Base-by-base conservation (phyloP, 2,329 filamentous ascomycete genomes). In the Pleoardoris graminearum region DNA sequence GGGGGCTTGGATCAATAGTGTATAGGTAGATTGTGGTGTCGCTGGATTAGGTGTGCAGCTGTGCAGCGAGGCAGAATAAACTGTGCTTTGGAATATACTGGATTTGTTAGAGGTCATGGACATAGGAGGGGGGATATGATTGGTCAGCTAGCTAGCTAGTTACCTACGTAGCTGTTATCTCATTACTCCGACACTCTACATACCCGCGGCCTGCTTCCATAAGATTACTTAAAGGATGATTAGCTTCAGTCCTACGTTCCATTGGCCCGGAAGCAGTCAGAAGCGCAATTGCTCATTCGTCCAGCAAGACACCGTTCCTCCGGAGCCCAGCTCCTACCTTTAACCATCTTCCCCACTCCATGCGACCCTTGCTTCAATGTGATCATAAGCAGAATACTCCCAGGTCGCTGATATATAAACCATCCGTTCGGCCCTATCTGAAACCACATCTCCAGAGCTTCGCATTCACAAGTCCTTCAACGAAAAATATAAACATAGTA, bases 401-500 rank as follows among this genome's bases (percentile, higher is more conserved):
- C 39, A 43, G 39, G 39, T 43, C 39, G 39, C 39, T 43, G 39
- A 43, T 43, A 43, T 43, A 43, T 43, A 43, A 43, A 27, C 39
- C 39, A 43, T 25, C 23, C 22, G 22, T 25, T 43, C 22, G 22
- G 39, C 19, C 39, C 39, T 27, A 43, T 43, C 8, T 27, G 27
- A 27, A 43, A 43, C 39, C 39, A 43, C 39, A 43, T 43, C 39
- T 43, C 19, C 39, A 43, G 19, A 43, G 39, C 39, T 43, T 43
- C 39, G 22, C 39, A 43, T 43, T 43, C 39, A 43, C 39, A 43
- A 27, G 39, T 43, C 39, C 22, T 43, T 43, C 39, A 43, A 43
- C 39, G 19, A 43, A 43, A 16, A 43, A 43, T 43, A 43, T 43
- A 43, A 43, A 43, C 39, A 25, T 43, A 25, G 22, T 43, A 43